These are phyloP conservation scores for Paecilomyces variotii DNA, from an alignment of 2,329 filamentous ascomycete genomes.

Conservation along the genomic window DNA sequence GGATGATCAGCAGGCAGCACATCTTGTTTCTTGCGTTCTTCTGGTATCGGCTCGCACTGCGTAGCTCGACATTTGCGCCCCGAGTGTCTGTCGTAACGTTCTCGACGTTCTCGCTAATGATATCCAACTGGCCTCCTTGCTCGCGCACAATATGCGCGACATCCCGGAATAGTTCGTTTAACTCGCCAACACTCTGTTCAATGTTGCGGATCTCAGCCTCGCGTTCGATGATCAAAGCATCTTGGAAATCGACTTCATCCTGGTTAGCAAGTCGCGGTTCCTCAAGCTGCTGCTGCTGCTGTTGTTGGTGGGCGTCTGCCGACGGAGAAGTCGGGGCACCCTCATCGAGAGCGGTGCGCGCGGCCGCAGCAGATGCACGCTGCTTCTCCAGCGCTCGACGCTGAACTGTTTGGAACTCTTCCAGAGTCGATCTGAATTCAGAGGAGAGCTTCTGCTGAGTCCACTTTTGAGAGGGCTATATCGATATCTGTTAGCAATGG, in stretches of 20 bases:
- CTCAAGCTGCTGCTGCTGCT: constrained; percentile 65
- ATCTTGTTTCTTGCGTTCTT: constrained; percentile 92
- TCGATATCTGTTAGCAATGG: neutral
- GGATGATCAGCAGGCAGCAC: constrained; percentile 81
- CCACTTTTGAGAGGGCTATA: constrained; percentile 86
- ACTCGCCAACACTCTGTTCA: constrained; percentile 87
- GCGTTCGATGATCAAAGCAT: constrained; percentile 88
- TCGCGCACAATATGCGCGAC: constrained; percentile 96
- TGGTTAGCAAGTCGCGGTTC: constrained; percentile 78
- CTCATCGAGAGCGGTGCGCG: constrained; percentile 69
- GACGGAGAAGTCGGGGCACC: constrained; percentile 18
- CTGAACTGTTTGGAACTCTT: constrained; percentile 90
- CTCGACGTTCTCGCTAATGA: constrained; percentile 82
- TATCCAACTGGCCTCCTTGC: constrained; percentile 81
- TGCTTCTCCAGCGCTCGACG: constrained; percentile 86
- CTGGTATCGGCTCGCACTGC: constrained; percentile 83
- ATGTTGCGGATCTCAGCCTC: constrained; percentile 97
- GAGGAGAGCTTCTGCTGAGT: constrained; percentile 90
- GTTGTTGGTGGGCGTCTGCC: constrained; percentile 45
- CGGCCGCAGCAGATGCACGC: constrained; percentile 73
- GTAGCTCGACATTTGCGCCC: constrained; percentile 77
- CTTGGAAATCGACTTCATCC: constrained; percentile 95
- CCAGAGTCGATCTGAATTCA: constrained; percentile 81
- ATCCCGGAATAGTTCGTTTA: constrained; percentile 95
- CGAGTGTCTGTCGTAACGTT: constrained; percentile 71